phyloP scores from a whole-genome alignment of 2,329 filamentous ascomycete genomes.

The Colletotrichum camelliae region DNA sequence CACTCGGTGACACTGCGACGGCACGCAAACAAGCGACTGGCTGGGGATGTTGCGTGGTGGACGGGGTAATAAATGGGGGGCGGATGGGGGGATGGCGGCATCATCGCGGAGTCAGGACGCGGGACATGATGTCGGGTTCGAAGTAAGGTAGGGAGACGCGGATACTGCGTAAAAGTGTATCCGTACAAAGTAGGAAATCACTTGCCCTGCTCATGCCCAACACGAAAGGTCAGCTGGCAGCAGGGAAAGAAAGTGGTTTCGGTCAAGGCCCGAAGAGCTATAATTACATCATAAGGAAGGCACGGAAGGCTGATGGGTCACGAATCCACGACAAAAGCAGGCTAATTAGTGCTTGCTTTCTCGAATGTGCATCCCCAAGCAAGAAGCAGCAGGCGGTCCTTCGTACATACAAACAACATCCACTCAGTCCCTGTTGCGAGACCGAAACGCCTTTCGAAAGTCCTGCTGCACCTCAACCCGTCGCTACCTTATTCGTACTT shows the following conservation, averaged over 20 bases:
- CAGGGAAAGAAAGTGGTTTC: not conserved
- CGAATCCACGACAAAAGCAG: not conserved
- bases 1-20: not conserved
- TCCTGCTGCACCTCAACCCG: not conserved
- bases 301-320: not conserved
- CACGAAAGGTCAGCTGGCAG: not conserved
- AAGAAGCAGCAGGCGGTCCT: not conserved
- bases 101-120: not conserved
- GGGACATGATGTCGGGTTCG: not conserved
- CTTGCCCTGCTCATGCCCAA: not conserved
- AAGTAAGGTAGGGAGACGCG: not conserved
- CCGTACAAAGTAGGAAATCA: not conserved
- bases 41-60: not conserved
- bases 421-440: not conserved
- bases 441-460: not conserved
- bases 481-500: not conserved
- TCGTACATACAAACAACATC: not conserved
- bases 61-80: not conserved
- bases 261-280: constrained; percentile 16
- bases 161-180: too few species aligned
- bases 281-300: constrained; percentile 15
- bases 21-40: not conserved
- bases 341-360: not conserved
- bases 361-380: not conserved
- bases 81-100: not conserved